Conservation (phyloP, 371 early-diverging fungal species). For the Mortierella sp. region DNA sequence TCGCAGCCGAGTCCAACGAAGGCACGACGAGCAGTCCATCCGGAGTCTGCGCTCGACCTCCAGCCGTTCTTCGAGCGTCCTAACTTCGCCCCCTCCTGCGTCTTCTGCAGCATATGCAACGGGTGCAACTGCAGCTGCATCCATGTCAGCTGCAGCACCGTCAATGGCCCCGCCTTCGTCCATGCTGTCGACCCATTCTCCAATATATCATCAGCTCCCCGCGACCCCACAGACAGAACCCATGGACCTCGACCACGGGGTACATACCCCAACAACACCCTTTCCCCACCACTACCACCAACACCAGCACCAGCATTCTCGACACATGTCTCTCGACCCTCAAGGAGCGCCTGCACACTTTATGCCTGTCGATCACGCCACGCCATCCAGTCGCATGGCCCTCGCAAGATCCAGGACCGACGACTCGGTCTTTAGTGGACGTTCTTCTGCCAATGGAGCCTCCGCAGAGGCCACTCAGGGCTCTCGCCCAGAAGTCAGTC, state of each 20-base stretch:
- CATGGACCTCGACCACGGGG: slow-evolving; percentile 7
- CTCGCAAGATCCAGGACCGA: background rate
- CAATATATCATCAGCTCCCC: slow-evolving; percentile 1
- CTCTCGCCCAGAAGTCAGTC: slow-evolving; percentile 12
- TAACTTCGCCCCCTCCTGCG: slow-evolving; percentile 21
- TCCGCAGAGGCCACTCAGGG: slow-evolving; percentile 3
- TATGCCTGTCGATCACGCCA: slow-evolving; percentile 7
- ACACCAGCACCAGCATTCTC: background rate
- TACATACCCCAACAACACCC: background rate
- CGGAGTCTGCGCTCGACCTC: slow-evolving; percentile 33
- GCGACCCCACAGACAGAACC: slow-evolving; percentile 6
- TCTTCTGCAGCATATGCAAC: slow-evolving; percentile 10
- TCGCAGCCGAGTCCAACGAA: slow-evolving; percentile 21
- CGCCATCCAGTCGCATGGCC: background rate
- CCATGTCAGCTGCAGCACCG: slow-evolving; percentile 12
- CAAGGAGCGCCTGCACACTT: background rate
- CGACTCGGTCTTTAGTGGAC: slow-evolving; percentile 8
- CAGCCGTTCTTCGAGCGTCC: slow-evolving; percentile 35
- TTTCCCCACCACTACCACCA: background rate
- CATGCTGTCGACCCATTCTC: background rate
- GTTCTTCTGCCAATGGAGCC: background rate
- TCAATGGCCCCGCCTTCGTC: background rate
- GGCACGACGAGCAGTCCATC: slow-evolving; percentile 37
- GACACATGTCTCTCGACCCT: background rate
- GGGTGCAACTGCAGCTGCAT: slow-evolving; percentile 15